Evolutionary conservation across 805 yeast species (phyloP).

Genomic region (Candida orba): DNA sequence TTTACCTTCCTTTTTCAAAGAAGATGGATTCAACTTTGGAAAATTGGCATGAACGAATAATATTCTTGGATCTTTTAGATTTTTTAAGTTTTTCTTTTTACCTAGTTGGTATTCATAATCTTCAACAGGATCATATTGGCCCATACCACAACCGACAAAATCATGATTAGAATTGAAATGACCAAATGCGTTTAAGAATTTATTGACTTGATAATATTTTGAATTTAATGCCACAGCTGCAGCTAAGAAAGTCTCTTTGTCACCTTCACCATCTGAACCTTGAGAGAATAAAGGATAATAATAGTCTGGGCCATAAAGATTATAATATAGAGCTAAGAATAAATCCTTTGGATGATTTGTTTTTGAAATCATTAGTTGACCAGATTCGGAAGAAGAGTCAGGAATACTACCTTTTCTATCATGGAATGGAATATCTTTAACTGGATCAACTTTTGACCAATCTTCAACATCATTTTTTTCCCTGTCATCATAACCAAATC

Average conservation of each 20-base stretch:
- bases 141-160: slow-evolving; percentile 58
- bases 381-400: slow-evolving; percentile 57
- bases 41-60: slow-evolving; percentile 60
- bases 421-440: slow-evolving; percentile 39
- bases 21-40: slow-evolving; percentile 62
- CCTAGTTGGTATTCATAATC: slow-evolving; percentile 33
- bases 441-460: slow-evolving; percentile 2
- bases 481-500: slow-evolving; percentile 33
- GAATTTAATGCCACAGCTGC: slow-evolving; percentile 51
- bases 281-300: slow-evolving; percentile 52
- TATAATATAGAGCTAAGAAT: slow-evolving; percentile 51
- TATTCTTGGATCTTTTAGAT: slow-evolving; percentile 24
- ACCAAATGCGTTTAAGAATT: slow-evolving; percentile 48
- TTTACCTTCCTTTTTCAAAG: slow-evolving; percentile 35
- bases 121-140: slow-evolving; percentile 50
- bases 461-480: slow-evolving; percentile 22
- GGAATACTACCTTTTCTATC: slow-evolving; percentile 56
- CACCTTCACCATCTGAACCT: slow-evolving; percentile 49
- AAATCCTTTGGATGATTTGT: slow-evolving; percentile 46
- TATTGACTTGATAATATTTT: slow-evolving; percentile 54
- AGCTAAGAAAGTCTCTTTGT: slow-evolving; percentile 56
- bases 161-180: slow-evolving; percentile 33
- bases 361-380: slow-evolving; percentile 54
- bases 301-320: slow-evolving; percentile 51
- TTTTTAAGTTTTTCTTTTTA: slow-evolving; percentile 16